Base-by-base conservation (phyloP, 129 eudicot genomes). In the Lactuca saligna region DNA sequence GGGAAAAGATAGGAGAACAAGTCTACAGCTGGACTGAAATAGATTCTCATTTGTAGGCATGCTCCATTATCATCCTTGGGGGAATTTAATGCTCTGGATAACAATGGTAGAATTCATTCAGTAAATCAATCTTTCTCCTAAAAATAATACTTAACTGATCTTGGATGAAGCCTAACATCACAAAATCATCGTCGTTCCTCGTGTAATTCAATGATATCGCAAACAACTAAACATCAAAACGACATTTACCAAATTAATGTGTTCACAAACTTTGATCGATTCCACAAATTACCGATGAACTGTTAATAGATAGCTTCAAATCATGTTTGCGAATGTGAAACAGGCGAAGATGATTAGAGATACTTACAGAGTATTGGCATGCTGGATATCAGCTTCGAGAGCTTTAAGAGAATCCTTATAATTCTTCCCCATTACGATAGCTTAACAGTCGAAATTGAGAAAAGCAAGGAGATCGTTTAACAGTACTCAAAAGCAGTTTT, bases 341-440 rank as follows among this genome's bases (percentile, higher is more conserved):
- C 17, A 17, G 8, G 34, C 31, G 31, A 2, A 5, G 71, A 12
- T 61, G 20, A 63, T 5, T 57, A 49, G 54, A 49, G 8, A 72
- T 37, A 76, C 65, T 81, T 73, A 87, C 95, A 87, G 81, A 60
- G 95, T 87, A 80, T 87, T 87, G 14, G 89, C 85, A 63, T 75
- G 85, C 67, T 87, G 85, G 63, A 87, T 79, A 87, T 87, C 95
- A 58, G 95, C 95, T 79, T 87, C 90, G 66, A 87, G 89, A 76
- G 82, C 86, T 68, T 87, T 87, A 54, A 87, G 84, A 10, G 95
- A 87, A 70, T 87, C 95, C 57, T 84, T 84, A 70, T 84, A 87
- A 25, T 73, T 48, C 63, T 74, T 81, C 13, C 89, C 75, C 83
- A 87, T 82, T 38, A 61, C 78, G 75, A 65, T 82, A 33, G 44